Base-by-base conservation (phyloP, 1,139 yeast genomes). In the Hansenula lynferdii region DNA sequence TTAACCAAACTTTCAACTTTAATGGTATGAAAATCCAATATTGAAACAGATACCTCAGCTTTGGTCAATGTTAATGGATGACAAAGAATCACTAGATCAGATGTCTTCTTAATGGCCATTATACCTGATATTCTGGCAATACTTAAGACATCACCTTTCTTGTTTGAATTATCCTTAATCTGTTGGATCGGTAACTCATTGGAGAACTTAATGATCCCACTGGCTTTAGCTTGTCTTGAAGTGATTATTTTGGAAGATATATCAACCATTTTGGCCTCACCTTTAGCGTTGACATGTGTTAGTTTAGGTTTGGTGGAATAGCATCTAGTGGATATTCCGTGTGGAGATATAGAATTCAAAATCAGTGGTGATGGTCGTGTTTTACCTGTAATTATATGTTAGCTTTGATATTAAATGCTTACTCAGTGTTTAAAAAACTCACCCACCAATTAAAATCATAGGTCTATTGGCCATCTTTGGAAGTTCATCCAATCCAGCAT, bases 371-470 rank as follows among this genome's bases (percentile, higher is more conserved):
- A 7, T 5, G n/a, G n/a, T n/a, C 18, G 9, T 12, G 18, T 19
- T 12, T 12, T 29, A 28, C 14, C 14, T 16, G 7, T 20, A 9
- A 18, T n/a, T n/a, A 17, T 23, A 27, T 17, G 40, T 37, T 38
- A 35, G 38, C 27, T 27, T 12, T 11, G 8, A 6, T 22, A 12
- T n/a, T 9, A 2, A 19, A 5, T n/a, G n/a, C 8, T 5, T 14
- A 6, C 5, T 10, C 6, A 17, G 6, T 7, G 12, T 9, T 27
- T 17, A 6, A 24, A n/a, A 39, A n/a, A 49, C 53, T 53, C 56
- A 69, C 58, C 77, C 77, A 45, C 78, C 78, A 41, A 72, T 72
- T 46, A 72, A 50, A 32, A 72, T 70, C 78, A 72, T 72, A 12
- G 78, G 77, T 38, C 78, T 52, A 48, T 72, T 72, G 35, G 71